These are phyloP conservation scores for Draba incana DNA, from an alignment of 345 rosid species.

Conservation along the genomic window DNA sequence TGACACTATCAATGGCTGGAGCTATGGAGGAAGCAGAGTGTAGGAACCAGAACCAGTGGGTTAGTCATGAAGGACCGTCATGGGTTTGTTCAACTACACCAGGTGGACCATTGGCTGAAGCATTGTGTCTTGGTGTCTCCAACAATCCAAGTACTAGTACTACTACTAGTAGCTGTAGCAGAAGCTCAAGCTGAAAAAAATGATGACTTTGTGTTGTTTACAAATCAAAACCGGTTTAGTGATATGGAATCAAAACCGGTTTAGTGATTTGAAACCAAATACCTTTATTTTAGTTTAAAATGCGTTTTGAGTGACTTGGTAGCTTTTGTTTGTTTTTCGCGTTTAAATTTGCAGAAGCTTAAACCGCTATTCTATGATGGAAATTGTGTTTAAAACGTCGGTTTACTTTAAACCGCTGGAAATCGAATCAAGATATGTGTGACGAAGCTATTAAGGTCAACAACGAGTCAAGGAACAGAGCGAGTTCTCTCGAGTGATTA, in stretches of 20 bases:
- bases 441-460: too few species aligned
- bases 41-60: conserved; percentile 43
- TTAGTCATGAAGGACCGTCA: conserved; percentile 38
- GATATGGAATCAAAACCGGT: conserved; percentile 16
- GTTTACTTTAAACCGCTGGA: conserved; percentile 8
- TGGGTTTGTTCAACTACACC: conserved; percentile 46
- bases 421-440: background rate
- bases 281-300: conserved; percentile 1
- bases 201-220: conserved; percentile 17
- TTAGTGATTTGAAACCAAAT: conserved; percentile 17
- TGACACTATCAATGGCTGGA: conserved; percentile 67
- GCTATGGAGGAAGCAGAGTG: conserved; percentile 44
- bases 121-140: conserved; percentile 49
- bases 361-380: conserved; percentile 1
- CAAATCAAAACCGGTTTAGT: conserved; percentile 29
- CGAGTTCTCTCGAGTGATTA: too few species aligned
- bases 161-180: conserved; percentile 44
- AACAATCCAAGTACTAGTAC: conserved; percentile 41
- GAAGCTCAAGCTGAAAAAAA: conserved; percentile 34
- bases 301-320: conserved; percentile 5
- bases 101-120: conserved; percentile 60
- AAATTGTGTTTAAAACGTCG: background rate
- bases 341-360: conserved; percentile 21
- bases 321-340: conserved; percentile 16
- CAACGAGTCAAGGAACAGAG: too few species aligned